Evolutionary conservation across 768 basidiomycete species (phyloP).

Genomic region (Hemileccinum rubropunctum): DNA sequence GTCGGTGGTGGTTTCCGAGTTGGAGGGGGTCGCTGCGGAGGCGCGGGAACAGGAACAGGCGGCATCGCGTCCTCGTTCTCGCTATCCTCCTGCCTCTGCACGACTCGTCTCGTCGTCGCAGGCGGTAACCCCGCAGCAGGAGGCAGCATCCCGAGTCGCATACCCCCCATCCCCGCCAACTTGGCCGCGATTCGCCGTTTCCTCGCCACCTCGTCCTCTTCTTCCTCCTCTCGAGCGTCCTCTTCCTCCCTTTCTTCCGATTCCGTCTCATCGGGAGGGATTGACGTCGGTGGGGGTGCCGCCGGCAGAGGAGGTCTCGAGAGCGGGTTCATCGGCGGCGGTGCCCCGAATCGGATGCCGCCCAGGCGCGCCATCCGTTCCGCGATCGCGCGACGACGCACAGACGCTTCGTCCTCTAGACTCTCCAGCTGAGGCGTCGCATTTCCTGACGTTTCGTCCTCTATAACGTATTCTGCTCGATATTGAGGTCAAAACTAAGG

Average conservation of each 20-base stretch:
- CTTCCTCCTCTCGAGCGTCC: slow-evolving; percentile 37
- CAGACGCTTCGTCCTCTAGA: slow-evolving; percentile 47
- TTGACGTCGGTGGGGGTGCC: slow-evolving; percentile 36
- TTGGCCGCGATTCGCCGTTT: slow-evolving; percentile 53
- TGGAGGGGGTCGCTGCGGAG: slow-evolving; percentile 29
- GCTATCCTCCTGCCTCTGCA: slow-evolving; percentile 26
- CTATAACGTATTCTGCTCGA: slow-evolving; percentile 6
- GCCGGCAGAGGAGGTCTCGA: slow-evolving; percentile 37
- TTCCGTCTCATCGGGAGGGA: slow-evolving; percentile 24
- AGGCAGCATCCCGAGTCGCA: slow-evolving; percentile 57
- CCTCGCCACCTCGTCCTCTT: slow-evolving; percentile 54
- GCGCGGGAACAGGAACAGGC: slow-evolving; percentile 33
- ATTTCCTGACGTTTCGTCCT: slow-evolving; percentile 10
- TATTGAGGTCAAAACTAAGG: background rate
- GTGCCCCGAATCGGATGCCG: slow-evolving; percentile 78
- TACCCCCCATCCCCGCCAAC: slow-evolving; percentile 54
- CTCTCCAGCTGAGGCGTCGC: slow-evolving; percentile 13
- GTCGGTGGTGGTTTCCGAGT: slow-evolving; percentile 33
- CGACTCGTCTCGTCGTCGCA: slow-evolving; percentile 13
- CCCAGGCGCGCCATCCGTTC: slow-evolving; percentile 95
- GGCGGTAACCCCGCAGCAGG: slow-evolving; percentile 17
- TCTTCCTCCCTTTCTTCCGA: slow-evolving; percentile 16
- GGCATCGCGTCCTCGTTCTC: slow-evolving; percentile 25
- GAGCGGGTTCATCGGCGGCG: slow-evolving; percentile 42
- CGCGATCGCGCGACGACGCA: slow-evolving; percentile 70